Percentiles rank a stretch among this genome's conserved stretches.
phyloP scores from a whole-genome alignment of 441 rosid genomes.

The Geranium incanum region DNA sequence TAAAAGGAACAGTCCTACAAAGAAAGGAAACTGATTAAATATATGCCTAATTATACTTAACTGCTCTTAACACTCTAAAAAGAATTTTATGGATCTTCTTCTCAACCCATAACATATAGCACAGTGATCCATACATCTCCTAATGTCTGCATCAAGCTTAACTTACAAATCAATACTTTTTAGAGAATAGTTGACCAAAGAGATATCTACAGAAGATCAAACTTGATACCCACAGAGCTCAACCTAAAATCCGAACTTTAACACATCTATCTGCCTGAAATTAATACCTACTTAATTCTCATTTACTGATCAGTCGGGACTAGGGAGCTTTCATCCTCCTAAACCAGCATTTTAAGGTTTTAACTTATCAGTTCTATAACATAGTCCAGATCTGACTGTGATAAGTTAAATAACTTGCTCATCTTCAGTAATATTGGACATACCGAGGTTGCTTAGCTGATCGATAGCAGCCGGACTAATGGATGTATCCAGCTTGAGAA shows the following conservation, averaged over 20 bases:
- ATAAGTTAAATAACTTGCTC: background rate
- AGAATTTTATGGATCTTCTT: background rate
- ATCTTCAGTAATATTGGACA: slow-evolving; percentile 12
- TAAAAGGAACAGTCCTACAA: too few relatives aligned
- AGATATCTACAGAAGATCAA: background rate
- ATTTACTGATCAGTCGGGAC: background rate
- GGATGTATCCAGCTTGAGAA: slow-evolving; percentile 75
- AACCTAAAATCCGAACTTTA: background rate
- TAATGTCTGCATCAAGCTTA: background rate
- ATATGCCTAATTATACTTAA: too few relatives aligned
- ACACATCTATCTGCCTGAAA: background rate
- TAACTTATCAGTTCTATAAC: background rate
- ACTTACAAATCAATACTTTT: background rate
- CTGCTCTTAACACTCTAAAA: background rate
- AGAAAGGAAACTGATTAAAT: too few relatives aligned
- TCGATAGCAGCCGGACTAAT: slow-evolving; percentile 69
- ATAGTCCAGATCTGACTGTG: background rate
- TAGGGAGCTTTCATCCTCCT: background rate
- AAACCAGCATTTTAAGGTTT: background rate
- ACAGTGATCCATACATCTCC: background rate
- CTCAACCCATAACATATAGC: background rate
- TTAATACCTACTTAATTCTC: background rate
- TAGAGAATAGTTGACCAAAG: background rate
- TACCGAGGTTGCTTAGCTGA: slow-evolving; percentile 95
- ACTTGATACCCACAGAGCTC: background rate